A percentile compares a stretch with the other conserved stretches of the same genome.
Conservation (phyloP, 2,329 filamentous ascomycete species). For the Pestalotiopsis sp. region DNA sequence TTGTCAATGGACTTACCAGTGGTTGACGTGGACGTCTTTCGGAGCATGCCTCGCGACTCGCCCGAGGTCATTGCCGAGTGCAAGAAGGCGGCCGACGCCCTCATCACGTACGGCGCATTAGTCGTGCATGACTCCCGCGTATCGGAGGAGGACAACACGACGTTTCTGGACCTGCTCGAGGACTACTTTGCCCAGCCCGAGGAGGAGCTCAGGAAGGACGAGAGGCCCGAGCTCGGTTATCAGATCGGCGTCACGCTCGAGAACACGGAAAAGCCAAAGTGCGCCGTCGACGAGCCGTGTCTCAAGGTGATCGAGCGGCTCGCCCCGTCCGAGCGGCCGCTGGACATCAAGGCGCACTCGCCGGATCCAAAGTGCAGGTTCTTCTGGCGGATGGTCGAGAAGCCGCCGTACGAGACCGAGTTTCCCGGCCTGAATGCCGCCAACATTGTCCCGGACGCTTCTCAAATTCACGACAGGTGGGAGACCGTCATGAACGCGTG, state of each 20-base stretch:
- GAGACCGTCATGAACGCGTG: constrained; percentile 57
- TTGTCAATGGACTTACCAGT: constrained; percentile 58
- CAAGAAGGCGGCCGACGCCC: constrained; percentile 53
- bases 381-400: constrained; percentile 63
- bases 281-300: constrained; percentile 64
- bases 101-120: constrained; percentile 62
- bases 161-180: constrained; percentile 64
- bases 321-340: constrained; percentile 55
- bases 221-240: constrained; percentile 60
- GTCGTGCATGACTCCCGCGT: constrained; percentile 63
- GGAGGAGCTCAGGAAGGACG: constrained; percentile 48
- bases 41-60: constrained; percentile 43
- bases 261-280: constrained; percentile 66
- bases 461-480: constrained; percentile 54
- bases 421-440: constrained; percentile 58
- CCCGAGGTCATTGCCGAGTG: constrained; percentile 53
- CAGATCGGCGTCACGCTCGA: constrained; percentile 65
- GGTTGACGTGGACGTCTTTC: constrained; percentile 62
- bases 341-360: constrained; percentile 58
- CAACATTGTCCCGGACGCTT: constrained; percentile 56
- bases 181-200: constrained; percentile 65
- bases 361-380: constrained; percentile 66
- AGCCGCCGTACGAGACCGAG: constrained; percentile 54
- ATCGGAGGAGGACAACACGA: constrained; percentile 54
- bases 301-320: constrained; percentile 58